Conservation (phyloP, 257 asterid genomes). For the Rauvolfia tetraphylla region DNA sequence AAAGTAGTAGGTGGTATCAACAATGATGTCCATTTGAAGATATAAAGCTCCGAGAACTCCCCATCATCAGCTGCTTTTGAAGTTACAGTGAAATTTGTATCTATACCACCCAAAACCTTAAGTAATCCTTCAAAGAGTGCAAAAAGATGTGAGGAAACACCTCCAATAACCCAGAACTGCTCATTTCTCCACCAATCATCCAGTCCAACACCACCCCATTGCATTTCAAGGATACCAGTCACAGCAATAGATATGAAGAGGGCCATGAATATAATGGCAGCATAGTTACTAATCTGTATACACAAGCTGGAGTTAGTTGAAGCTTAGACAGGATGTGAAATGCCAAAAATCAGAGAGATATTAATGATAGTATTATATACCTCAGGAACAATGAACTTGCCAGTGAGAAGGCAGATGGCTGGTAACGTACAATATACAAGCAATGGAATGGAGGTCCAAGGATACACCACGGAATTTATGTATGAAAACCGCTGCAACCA, state of each 20-base stretch:
- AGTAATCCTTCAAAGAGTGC: conserved; percentile 88
- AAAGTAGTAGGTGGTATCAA: conserved; percentile 75
- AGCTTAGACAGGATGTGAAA: background rate
- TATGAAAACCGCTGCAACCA: conserved; percentile 74
- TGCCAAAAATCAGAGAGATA: background rate
- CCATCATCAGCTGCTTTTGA: conserved; percentile 88
- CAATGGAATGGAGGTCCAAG: conserved; percentile 87
- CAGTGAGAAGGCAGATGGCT: conserved; percentile 90
- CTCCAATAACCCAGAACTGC: conserved; percentile 98
- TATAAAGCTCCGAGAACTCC: conserved; percentile 61
- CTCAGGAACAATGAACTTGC: conserved; percentile 90
- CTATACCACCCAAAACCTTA: conserved; percentile 79
- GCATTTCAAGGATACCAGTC: conserved; percentile 88
- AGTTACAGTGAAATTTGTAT: conserved; percentile 81
- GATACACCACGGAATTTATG: conserved; percentile 86
- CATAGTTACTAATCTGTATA: conserved; percentile 81
- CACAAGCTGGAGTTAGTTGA: background rate
- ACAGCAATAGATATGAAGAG: conserved; percentile 78
- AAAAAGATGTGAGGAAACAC: conserved; percentile 72
- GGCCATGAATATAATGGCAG: conserved; percentile 67
- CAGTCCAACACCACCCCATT: conserved; percentile 88
- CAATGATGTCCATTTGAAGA: conserved; percentile 82
- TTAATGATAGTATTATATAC: conserved; percentile 26
- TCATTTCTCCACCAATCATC: conserved; percentile 99
- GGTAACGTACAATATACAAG: conserved; percentile 84